Evolutionary conservation across 495 filamentous ascomycete genomes (phyloP), one percentile per base, ranked within the genome.

Genomic region (Aspergillus nanangensis): DNA sequence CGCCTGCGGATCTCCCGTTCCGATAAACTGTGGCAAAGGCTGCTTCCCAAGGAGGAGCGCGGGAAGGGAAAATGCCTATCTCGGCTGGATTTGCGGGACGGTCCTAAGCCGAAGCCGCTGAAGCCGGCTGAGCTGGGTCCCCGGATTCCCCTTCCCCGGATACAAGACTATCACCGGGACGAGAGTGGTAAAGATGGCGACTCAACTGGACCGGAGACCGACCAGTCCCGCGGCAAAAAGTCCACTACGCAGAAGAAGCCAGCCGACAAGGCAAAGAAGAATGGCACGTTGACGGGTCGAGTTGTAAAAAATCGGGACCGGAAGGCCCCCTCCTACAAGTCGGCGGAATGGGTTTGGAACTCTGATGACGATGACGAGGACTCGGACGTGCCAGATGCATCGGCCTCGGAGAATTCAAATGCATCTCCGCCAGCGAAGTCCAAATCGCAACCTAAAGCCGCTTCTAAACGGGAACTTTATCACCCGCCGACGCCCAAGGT

Each of bases 51-150:
- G 47, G 72, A 81, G 27, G 88, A 95, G 45, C 78, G 89, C 20
- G 86, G 83, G 17, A 89, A 90, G 60, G 88, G 88, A 14, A 90
- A 83, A 48, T 79, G 80, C 42, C 71, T 95, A 8, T 95, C 90
- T 50, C 83, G 81, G 50, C 72, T 96, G 25, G 76, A 81, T 31
- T 73, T 92, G 23, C 59, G 56, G 39, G 80, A 72, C 48, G 78
- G 78, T 2, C 74, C 77, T 4, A 63, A 77, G 21, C 73, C 75
- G 38, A 79, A 79, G 36, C 42, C 71, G 9, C 43, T 56, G 35
- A 73, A 76, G 3, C n/a, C n/a, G n/a, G n/a, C n/a, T n/a, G n/a
- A n/a, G n/a, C n/a, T n/a, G n/a, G n/a, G n/a, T n/a, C n/a, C n/a
- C n/a, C n/a, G n/a, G n/a, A n/a, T n/a, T n/a, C n/a, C n/a, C n/a